Conservation (phyloP, 176 grass and related monocot species). For the Canna indica region DNA sequence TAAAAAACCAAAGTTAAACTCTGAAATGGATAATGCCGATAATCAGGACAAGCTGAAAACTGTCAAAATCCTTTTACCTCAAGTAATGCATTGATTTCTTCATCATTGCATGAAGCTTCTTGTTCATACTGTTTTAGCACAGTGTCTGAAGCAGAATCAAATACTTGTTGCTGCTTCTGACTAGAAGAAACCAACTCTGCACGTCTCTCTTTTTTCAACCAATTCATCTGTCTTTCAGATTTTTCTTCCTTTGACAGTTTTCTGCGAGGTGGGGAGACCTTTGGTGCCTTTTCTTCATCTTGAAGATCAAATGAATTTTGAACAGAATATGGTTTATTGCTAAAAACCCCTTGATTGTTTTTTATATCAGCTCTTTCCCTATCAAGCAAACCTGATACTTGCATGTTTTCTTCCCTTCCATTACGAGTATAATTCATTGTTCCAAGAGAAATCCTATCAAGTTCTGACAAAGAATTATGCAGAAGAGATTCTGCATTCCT, state of each 20-base stretch:
- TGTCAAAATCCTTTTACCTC: conserved; percentile 39
- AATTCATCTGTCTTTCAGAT: conserved; percentile 58
- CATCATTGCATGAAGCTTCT: conserved; percentile 69
- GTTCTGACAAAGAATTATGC: conserved; percentile 44
- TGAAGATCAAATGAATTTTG: conserved; percentile 45
- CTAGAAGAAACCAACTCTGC: conserved; percentile 30
- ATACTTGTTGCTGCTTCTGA: conserved; percentile 45
- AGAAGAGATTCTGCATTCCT: conserved; percentile 43
- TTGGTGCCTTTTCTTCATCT: conserved; percentile 81
- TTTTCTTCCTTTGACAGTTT: conserved; percentile 74
- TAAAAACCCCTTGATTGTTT: conserved; percentile 26
- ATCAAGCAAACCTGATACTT: conserved; percentile 41
- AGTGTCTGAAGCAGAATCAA: conserved; percentile 38
- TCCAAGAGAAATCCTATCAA: conserved; percentile 69
- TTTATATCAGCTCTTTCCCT: conserved; percentile 66
- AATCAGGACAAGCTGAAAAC: background rate
- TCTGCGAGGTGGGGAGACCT: conserved; percentile 85
- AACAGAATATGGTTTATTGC: conserved; percentile 40
- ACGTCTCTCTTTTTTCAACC: conserved; percentile 52
- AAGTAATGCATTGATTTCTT: conserved; percentile 87
- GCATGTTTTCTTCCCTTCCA: conserved; percentile 22
- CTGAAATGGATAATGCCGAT: background rate
- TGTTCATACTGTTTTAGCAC: conserved; percentile 59
- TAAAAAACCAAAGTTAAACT: conserved; percentile 13
- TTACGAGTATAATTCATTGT: conserved; percentile 60